Evolutionary conservation across 108 stramenopile species (phyloP).

Genomic region (Aureococcus anophagefferens): DNA sequence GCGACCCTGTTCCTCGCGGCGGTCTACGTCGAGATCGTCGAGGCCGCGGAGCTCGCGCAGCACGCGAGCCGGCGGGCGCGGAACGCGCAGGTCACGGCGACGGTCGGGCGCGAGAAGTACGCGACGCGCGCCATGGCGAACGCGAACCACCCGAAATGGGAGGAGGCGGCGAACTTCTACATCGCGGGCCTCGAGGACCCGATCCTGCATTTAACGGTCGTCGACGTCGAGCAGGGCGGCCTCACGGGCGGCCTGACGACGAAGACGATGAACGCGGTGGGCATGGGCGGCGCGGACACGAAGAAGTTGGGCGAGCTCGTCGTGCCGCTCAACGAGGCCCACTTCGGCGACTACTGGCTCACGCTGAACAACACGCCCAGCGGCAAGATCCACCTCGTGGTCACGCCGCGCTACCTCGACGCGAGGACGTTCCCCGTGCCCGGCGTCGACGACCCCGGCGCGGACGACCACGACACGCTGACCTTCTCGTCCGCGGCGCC

Average conservation of each 20-base stretch:
- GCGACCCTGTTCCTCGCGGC: conserved; percentile 1
- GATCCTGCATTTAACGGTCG: not conserved
- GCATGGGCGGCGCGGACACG: too few species aligned
- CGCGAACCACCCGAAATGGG: not conserved
- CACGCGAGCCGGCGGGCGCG: not conserved
- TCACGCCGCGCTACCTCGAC: not conserved
- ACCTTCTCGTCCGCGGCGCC: too few species aligned
- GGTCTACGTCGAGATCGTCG: not conserved
- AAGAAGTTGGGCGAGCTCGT: not conserved
- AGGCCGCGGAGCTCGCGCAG: not conserved
- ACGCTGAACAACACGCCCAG: not conserved
- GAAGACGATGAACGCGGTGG: too few species aligned
- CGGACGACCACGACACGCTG: too few species aligned
- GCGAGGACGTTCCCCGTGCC: not conserved
- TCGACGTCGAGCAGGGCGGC: not conserved
- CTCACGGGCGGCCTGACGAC: too few species aligned
- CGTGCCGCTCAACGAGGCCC: not conserved
- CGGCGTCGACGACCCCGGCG: too few species aligned
- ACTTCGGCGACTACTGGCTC: not conserved
- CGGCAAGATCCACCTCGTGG: not conserved
- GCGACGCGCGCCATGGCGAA: not conserved
- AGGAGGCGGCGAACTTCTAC: not conserved
- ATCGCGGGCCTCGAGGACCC: not conserved
- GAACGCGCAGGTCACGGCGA: not conserved
- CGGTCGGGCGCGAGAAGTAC: not conserved